Evolutionary conservation across 495 filamentous ascomycete genomes (phyloP), one percentile per base, ranked within the genome.

Genomic region (Tuber calosporum): DNA sequence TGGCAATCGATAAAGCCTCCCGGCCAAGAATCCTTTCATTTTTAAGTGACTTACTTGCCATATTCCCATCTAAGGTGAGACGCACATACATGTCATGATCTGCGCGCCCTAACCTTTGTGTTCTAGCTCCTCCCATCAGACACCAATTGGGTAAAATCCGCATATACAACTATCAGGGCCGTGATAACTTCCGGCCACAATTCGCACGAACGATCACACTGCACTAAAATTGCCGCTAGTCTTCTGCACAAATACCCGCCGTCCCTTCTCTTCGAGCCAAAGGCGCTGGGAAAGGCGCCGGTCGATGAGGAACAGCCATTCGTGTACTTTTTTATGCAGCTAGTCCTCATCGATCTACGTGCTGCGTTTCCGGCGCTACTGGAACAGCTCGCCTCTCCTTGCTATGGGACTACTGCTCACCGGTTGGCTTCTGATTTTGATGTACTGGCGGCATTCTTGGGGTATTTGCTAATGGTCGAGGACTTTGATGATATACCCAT

Each of bases 331-430:
- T 86, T 91, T 77, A 81, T 90, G 66, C 87, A 86, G 75, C 84
- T 89, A 34, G 81, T 88, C 36, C 82, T 88, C 6, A 86, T 90
- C 67, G 88, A 91, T 82, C 80, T 91, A 40, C 87, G 87, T 66
- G 84, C 88, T 41, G 86, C 88, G 9, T 83, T 90, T 68, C 90
- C 90, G 9, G 82, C 86, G 6, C 83, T 91, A 1, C 82, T 90
- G n/a, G 82, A 84, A 41, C 83, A 85, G 45, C 84, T 89, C 41
- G 85, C 87, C 75, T 84, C 80, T 53, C 80, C 84, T 7, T 78
- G 81, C 4, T 90, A 91, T 78, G 75, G 80, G 7, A 67, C 70
- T 4, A 84, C 81, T 30, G 83, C 88, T 1, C 82, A 82, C n/a
- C 86, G 88, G 7, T 84, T 91, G 30, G 83, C 86, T 13, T 85